Evolutionary conservation across 1,284 basidiomycete species (phyloP).

Genomic region (Rhodofomes roseus): DNA sequence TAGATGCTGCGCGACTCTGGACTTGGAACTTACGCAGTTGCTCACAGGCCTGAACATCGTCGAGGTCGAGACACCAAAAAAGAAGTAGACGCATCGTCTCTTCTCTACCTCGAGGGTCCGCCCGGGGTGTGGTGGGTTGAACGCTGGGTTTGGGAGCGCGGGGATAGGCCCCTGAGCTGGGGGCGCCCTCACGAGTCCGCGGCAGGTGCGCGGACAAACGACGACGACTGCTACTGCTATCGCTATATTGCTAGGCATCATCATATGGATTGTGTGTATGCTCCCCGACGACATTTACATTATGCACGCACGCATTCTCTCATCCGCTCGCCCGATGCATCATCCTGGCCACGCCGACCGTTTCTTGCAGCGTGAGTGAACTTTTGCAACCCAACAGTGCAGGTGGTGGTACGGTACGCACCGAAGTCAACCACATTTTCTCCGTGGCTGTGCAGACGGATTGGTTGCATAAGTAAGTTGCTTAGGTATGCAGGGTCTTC

Average conservation of each 20-base stretch:
- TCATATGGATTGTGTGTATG: background rate
- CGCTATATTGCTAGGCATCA: background rate
- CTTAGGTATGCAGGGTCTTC: too few species aligned
- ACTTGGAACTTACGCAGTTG: too few species aligned
- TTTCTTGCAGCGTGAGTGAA: too few species aligned
- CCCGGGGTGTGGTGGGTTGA: background rate
- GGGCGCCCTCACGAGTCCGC: background rate
- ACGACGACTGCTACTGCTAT: background rate
- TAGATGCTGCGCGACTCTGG: background rate
- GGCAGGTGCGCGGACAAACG: background rate
- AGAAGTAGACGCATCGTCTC: slow-evolving; percentile 49
- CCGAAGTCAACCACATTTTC: too few species aligned
- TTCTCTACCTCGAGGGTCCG: background rate
- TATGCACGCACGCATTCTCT: background rate
- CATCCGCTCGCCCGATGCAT: background rate
- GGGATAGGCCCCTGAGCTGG: background rate
- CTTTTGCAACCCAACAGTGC: too few species aligned
- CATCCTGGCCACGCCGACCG: too few species aligned
- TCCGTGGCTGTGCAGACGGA: too few species aligned
- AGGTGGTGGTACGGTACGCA: too few species aligned
- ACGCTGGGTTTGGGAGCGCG: background rate
- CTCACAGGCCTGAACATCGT: slow-evolving; percentile 55
- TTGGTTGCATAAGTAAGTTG: too few species aligned
- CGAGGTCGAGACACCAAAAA: slow-evolving; percentile 63
- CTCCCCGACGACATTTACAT: background rate